These are phyloP conservation scores for Stropharia rugosoannulata DNA, from an alignment of 768 basidiomycete species.

Conservation along the genomic window DNA sequence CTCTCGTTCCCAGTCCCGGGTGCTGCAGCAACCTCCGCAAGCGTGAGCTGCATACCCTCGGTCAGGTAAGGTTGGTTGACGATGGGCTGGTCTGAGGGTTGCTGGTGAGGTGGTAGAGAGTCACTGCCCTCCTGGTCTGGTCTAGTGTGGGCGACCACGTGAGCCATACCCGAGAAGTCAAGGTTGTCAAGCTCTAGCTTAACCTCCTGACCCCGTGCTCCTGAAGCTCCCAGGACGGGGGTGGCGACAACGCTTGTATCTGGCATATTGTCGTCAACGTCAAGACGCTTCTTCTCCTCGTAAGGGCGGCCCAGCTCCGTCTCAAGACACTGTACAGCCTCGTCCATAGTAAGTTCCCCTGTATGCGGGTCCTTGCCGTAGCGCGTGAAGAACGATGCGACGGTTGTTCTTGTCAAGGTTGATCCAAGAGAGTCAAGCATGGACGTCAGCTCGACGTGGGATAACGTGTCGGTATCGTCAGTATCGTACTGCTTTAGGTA, in stretches of 20 bases:
- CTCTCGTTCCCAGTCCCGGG: conserved; percentile 2
- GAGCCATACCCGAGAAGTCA: conserved; percentile 60
- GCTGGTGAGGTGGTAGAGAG: too few species aligned
- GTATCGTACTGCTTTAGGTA: conserved; percentile 90
- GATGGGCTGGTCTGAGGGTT: too few species aligned
- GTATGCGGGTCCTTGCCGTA: conserved; percentile 59
- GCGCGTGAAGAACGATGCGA: conserved; percentile 79
- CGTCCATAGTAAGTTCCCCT: conserved; percentile 76
- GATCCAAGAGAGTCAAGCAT: conserved; percentile 98
- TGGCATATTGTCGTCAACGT: conserved; percentile 44
- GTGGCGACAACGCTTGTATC: conserved; percentile 55
- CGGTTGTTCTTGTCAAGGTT: conserved; percentile 77
- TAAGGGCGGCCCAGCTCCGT: conserved; percentile 72
- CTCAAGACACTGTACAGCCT: conserved; percentile 86
- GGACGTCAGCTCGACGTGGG: conserved; percentile 84
- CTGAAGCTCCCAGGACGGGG: conserved; percentile 43
- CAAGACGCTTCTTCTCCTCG: conserved; percentile 68
- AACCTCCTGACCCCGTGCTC: conserved; percentile 38
- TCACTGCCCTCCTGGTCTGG: too few species aligned
- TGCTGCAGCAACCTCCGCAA: conserved; percentile 29
- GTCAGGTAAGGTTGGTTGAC: conserved; percentile 30
- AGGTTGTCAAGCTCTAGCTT: conserved; percentile 37
- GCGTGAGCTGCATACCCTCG: conserved; percentile 47
- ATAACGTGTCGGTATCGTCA: conserved; percentile 74
- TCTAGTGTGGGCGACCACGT: conserved; percentile 15